phyloP scores from a whole-genome alignment of 2,329 filamentous ascomycete species.

The Monosporascus sp. region DNA sequence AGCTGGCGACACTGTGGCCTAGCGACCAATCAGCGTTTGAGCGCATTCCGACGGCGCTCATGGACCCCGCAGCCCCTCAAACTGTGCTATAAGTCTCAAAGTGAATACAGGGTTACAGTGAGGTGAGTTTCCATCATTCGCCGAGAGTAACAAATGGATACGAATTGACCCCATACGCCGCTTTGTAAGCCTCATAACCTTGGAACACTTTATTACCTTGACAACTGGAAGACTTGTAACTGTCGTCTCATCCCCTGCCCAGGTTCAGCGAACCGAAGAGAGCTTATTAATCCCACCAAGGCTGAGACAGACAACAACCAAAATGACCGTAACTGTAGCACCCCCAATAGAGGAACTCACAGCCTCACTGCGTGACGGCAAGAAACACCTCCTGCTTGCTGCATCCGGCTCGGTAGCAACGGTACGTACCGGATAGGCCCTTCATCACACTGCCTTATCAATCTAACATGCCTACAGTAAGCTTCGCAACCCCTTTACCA shows the following conservation, averaged over 20 bases:
- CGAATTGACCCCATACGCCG: background rate
- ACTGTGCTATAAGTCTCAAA: background rate
- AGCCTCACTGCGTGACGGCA: slow-evolving; percentile 38
- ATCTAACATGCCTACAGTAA: background rate
- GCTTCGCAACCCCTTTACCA: too few relatives aligned
- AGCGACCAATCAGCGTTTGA: background rate
- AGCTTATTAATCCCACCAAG: background rate
- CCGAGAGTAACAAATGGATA: background rate
- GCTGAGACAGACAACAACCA: background rate
- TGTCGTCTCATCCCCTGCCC: too few relatives aligned
- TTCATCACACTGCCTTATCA: slow-evolving; percentile 24
- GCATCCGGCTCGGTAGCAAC: slow-evolving; percentile 62
- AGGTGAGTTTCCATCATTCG: background rate
- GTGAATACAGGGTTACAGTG: background rate
- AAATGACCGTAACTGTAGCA: background rate
- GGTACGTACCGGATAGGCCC: slow-evolving; percentile 51
- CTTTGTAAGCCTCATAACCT: too few relatives aligned
- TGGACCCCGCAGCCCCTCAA: background rate
- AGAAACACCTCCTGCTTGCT: slow-evolving; percentile 58
- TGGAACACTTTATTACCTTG: too few relatives aligned
- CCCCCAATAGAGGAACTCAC: slow-evolving; percentile 14
- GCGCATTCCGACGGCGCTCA: background rate
- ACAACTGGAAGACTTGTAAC: too few relatives aligned
- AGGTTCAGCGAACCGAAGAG: too few relatives aligned
- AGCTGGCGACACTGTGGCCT: background rate